These are phyloP conservation scores for Aspergillus nomiae DNA, from an alignment of 2,329 filamentous ascomycete genomes.

Conservation along the genomic window DNA sequence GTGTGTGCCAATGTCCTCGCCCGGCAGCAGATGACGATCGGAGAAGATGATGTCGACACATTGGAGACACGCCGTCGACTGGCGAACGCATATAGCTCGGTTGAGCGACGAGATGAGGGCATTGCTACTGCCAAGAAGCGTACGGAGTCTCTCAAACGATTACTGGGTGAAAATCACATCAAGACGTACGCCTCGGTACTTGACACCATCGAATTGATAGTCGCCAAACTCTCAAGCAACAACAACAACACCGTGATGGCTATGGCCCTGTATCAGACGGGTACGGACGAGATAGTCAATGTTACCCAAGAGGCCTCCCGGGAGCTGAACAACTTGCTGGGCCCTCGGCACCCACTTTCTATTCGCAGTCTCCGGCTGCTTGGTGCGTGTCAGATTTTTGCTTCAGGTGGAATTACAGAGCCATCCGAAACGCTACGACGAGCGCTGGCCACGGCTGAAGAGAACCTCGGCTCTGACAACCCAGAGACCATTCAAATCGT, in stretches of 20 bases:
- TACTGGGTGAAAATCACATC: constrained; percentile 33
- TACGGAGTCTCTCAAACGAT: constrained; percentile 20
- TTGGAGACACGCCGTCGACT: constrained; percentile 32
- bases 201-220: constrained; percentile 26
- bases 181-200: constrained; percentile 23
- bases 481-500: constrained; percentile 31
- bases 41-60: constrained; percentile 34
- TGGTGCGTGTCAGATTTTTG: constrained; percentile 23
- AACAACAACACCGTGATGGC: constrained; percentile 8
- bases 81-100: constrained; percentile 23
- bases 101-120: constrained; percentile 27
- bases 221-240: constrained; percentile 22
- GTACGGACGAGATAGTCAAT: constrained; percentile 21
- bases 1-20: constrained; percentile 34
- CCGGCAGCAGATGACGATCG: constrained; percentile 35
- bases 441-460: constrained; percentile 30
- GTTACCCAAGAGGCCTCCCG: constrained; percentile 19
- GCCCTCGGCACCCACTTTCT: constrained; percentile 24
- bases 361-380: constrained; percentile 28
- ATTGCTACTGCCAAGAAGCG: constrained; percentile 25
- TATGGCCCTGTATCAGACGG: constrained; percentile 13
- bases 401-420: constrained; percentile 18
- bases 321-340: constrained; percentile 25
- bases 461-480: constrained; percentile 28
- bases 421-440: constrained; percentile 34